Conservation (phyloP, 495 filamentous ascomycete genomes). For the Xylaria cubensis region DNA sequence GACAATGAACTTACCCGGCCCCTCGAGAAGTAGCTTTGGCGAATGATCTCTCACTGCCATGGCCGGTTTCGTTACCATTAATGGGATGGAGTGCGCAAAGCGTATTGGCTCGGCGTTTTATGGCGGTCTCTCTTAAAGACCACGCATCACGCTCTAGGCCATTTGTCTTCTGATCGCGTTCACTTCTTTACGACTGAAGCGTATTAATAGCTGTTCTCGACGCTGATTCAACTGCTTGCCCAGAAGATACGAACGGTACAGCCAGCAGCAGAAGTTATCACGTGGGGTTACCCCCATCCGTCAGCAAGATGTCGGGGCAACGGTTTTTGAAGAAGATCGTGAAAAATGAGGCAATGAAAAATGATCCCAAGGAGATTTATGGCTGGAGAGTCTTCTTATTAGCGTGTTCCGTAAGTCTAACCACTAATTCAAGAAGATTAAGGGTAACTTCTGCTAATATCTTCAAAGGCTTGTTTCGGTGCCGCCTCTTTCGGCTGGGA, state of each 20-base stretch:
- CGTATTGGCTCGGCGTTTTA: constrained; percentile 7
- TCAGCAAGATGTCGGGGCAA: constrained; percentile 37
- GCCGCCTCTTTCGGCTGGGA: constrained; percentile 76
- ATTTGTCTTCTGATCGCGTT: background rate
- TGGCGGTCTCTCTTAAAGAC: constrained; percentile 22
- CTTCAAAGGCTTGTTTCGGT: constrained; percentile 70
- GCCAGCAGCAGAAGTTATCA: background rate
- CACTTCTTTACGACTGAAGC: background rate
- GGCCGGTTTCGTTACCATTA: background rate
- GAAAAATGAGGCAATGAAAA: constrained; percentile 80
- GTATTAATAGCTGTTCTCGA: background rate
- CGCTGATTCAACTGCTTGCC: background rate
- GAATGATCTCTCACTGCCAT: constrained; percentile 6
- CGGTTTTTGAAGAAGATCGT: constrained; percentile 68
- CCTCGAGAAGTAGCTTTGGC: background rate
- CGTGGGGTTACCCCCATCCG: constrained; percentile 7
- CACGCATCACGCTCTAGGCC: background rate
- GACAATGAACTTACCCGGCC: constrained; percentile 13
- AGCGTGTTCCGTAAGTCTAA: constrained; percentile 65
- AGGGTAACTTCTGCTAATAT: constrained; percentile 15
- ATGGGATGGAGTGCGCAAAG: background rate
- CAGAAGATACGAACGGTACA: background rate
- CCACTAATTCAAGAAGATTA: background rate
- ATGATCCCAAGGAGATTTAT: constrained; percentile 77
- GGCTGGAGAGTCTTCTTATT: constrained; percentile 76